Evolutionary conservation across 1,284 basidiomycete species (phyloP), one percentile per base, ranked within the genome.

Genomic region (Marasmius fiardii): DNA sequence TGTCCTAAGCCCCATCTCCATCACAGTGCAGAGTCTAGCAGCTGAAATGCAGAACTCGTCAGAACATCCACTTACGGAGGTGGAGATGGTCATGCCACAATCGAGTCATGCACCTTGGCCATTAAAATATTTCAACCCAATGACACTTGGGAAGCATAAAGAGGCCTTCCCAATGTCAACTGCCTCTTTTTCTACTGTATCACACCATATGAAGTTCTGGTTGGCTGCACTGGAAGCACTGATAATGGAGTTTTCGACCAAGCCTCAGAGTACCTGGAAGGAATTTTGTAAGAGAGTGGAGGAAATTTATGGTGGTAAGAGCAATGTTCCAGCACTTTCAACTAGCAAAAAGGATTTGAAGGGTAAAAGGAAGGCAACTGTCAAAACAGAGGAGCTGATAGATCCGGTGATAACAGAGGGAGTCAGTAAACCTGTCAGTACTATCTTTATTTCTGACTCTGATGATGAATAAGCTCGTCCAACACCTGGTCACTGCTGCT

Each of bases 51-150:
- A 24, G 3, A 37, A 4, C 5, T 39, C 14, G 16, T 6, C 4
- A 4, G 4, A 6, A 5, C 37, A 39, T 4, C 37, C 37, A 6
- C 37, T 39, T 14, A 39, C 37, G 4, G 5, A 4, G 4, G 37
- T 4, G 5, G 37, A 39, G 4, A 39, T 6, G 35, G 20, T 39
- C 21, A 4, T 37, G n/a, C 26, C 23, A 4, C 51, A 23, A n/a
- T 53, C 51, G 3, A 16, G 24, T 14, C 35, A 53, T 43, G 51
- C 51, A n/a, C 18, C 35, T 8, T 53, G 51, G 51, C 51, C 51
- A 11, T 28, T 24, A 11, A 53, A 53, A n/a, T 43, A 12, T 26
- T 53, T 43, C 24, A 10, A n/a, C 18, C 28, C 37, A 24, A 53
- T 53, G 51, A 20, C 23, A 10, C 44, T 45, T 24, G 44, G 10